These are phyloP conservation scores for Pyrenophora graminea DNA, from an alignment of 2,329 filamentous ascomycete species.

Conservation along the genomic window DNA sequence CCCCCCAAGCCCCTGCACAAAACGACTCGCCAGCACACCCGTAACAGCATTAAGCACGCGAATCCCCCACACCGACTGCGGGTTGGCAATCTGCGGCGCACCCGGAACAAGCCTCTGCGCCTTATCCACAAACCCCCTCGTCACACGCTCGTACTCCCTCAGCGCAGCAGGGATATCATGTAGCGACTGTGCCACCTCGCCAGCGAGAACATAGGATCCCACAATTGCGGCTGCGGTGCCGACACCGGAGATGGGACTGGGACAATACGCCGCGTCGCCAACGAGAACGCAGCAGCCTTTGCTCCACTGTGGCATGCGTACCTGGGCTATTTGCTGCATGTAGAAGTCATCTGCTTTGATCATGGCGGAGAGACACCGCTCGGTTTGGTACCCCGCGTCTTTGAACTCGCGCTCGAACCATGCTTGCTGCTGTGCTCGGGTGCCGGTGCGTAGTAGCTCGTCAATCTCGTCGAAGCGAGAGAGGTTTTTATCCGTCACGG, in stretches of 20 bases:
- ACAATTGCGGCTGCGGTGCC: slow-evolving; percentile 43
- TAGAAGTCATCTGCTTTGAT: slow-evolving; percentile 51
- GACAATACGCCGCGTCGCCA: slow-evolving; percentile 49
- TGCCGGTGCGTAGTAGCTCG: slow-evolving; percentile 13
- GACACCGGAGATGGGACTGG: slow-evolving; percentile 38
- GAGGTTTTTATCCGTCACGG: slow-evolving; percentile 22
- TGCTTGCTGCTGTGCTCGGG: slow-evolving; percentile 27
- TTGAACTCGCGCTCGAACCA: slow-evolving; percentile 36
- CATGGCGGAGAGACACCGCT: slow-evolving; percentile 48
- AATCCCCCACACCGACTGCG: slow-evolving; percentile 33
- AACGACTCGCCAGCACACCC: slow-evolving; percentile 21
- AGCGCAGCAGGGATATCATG: slow-evolving; percentile 29
- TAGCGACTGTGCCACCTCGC: slow-evolving; percentile 35
- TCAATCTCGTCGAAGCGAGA: slow-evolving; percentile 27
- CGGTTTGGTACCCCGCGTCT: slow-evolving; percentile 46
- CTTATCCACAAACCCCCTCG: slow-evolving; percentile 28
- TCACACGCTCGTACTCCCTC: slow-evolving; percentile 24
- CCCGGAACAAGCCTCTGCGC: slow-evolving; percentile 33
- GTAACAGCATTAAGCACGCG: slow-evolving; percentile 20
- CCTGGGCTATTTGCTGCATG: slow-evolving; percentile 48
- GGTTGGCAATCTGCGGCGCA: slow-evolving; percentile 29
- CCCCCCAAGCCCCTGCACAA: slow-evolving; percentile 15
- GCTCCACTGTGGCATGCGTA: slow-evolving; percentile 44
- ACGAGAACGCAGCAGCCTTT: slow-evolving; percentile 43
- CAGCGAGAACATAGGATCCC: slow-evolving; percentile 48